Evolutionary conservation across 768 basidiomycete genomes (phyloP), one percentile per base, ranked within the genome.

Genomic region (Panus rudis): DNA sequence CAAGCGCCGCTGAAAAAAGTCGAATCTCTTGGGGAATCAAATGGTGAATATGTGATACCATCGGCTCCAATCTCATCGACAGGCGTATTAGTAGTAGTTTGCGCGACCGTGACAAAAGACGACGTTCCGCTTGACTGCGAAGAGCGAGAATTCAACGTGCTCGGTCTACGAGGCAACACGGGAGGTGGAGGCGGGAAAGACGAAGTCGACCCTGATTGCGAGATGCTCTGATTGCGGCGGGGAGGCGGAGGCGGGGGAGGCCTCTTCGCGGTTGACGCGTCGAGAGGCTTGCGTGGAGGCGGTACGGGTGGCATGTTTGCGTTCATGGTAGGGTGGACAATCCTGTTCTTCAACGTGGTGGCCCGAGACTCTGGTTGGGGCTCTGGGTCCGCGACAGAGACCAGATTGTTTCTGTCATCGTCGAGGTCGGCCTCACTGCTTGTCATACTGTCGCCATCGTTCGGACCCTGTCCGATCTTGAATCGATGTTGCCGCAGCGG

Each of bases 11-110:
- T 45, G 22, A 47, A 47, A 33, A 49, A 34, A 14, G 16, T 8
- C 38, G 49, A 57, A 48, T 84, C 79, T 23, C 65, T 63, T 28
- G 71, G 66, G 52, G 79, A 83, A 51, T 84, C 81, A 47, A 85
- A 85, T 19, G 83, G 80, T 37, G 81, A 81, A 34, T 50, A 38
- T 26, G 53, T 56, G 20, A 57, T 45, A 42, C 40, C 50, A n/a
- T 53, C 53, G 38, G 39, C 52, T 23, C 22, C 19, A 10, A 6
- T 21, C 33, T n/a, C 26, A n/a, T n/a, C n/a, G n/a, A n/a, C n/a
- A 16, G 30, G 34, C 26, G 26, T 31, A n/a, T n/a, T n/a, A n/a
- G 26, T 65, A 61, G 45, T 77, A 70, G 43, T 72, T 66, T 13
- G 55, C 57, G 42, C 61, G 57, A 40, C 58, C 58, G 41, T 66